Evolutionary conservation across 1,284 basidiomycete genomes (phyloP).

Genomic region (Leccinum subrobustum): DNA sequence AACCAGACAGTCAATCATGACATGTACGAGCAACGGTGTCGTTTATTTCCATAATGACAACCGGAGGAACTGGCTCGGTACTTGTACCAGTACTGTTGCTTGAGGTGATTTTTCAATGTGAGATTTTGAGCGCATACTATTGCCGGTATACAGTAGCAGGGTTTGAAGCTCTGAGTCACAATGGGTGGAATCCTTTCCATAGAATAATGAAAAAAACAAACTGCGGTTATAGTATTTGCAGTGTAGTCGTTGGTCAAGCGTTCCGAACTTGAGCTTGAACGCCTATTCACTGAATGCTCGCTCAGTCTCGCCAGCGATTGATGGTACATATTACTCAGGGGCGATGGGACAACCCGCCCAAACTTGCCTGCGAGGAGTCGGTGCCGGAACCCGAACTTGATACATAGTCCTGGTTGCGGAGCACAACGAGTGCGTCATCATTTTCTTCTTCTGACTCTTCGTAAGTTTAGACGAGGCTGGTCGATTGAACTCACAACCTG

Average conservation of each 20-base stretch:
- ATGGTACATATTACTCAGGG: not conserved
- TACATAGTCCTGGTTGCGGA: not conserved
- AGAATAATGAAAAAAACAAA: too few relatives aligned
- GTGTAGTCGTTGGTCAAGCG: too few relatives aligned
- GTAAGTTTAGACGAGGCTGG: not conserved
- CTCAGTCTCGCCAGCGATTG: too few relatives aligned
- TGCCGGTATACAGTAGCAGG: not conserved
- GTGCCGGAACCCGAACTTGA: too few relatives aligned
- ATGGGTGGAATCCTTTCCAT: not conserved
- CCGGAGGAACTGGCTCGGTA: not conserved
- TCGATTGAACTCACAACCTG: constrained; percentile 3
- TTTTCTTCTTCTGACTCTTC: not conserved
- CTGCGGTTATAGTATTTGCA: too few relatives aligned
- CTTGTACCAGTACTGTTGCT: too few relatives aligned
- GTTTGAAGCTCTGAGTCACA: not conserved
- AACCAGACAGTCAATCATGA: not conserved
- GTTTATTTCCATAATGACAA: not conserved
- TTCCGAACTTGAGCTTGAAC: too few relatives aligned
- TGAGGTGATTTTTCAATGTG: not conserved
- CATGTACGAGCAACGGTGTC: not conserved
- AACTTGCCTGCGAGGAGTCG: too few relatives aligned
- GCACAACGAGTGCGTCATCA: not conserved
- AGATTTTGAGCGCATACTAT: not conserved
- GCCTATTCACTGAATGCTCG: too few relatives aligned
- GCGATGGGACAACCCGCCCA: too few relatives aligned